Evolutionary conservation across 805 yeast species (phyloP).

Genomic region (Zygotorulaspora sp.): DNA sequence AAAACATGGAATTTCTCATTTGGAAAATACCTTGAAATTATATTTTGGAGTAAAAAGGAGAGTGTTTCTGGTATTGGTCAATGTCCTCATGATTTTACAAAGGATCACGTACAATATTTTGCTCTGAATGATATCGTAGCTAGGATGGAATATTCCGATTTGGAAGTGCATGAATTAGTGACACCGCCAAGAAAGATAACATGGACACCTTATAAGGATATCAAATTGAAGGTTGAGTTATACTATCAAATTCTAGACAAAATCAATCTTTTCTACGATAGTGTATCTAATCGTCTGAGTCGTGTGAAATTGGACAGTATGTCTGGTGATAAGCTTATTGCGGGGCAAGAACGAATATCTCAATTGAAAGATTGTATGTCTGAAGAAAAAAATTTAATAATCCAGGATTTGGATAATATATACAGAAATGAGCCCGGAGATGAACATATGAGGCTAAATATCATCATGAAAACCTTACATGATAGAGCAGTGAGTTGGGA

Average conservation of each 20-base stretch:
- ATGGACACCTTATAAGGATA: constrained; percentile 70
- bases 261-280: constrained; percentile 59
- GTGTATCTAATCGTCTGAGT: constrained; percentile 62
- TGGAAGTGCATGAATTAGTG: constrained; percentile 73
- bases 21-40: constrained; percentile 85
- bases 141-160: constrained; percentile 67
- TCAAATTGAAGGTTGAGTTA: constrained; percentile 61
- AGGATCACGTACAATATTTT: constrained; percentile 79
- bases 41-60: constrained; percentile 65
- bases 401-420: constrained; percentile 44
- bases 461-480: constrained; percentile 65
- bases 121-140: constrained; percentile 76
- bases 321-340: constrained; percentile 63
- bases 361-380: constrained; percentile 52
- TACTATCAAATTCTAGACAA: constrained; percentile 51
- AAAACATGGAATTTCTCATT: constrained; percentile 86
- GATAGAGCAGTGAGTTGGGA: constrained; percentile 87
- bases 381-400: constrained; percentile 47
- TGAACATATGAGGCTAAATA: constrained; percentile 66
- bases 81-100: constrained; percentile 77
- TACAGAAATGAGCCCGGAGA: constrained; percentile 55
- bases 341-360: constrained; percentile 56
- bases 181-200: constrained; percentile 68
- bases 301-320: constrained; percentile 75
- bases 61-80: constrained; percentile 54